These are phyloP conservation scores for Apiospora phragmitis DNA, from an alignment of 2,329 filamentous ascomycete species.

Conservation along the genomic window DNA sequence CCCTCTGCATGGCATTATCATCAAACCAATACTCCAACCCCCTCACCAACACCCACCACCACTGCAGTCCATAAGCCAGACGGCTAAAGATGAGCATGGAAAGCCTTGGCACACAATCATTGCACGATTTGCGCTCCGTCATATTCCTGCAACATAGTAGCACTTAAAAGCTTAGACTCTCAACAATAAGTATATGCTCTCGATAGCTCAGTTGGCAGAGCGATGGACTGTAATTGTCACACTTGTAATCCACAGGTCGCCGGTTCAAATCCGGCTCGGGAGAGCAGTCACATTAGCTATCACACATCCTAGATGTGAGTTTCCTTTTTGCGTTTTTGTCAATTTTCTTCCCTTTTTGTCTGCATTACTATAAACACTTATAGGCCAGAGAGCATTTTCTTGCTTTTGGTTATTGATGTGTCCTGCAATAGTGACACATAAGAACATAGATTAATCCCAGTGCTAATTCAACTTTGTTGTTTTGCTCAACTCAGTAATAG, in stretches of 20 bases:
- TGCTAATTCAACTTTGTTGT: too few relatives aligned
- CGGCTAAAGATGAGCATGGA: background rate
- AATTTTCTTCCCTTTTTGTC: background rate
- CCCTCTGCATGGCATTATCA: background rate
- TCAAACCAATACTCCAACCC: background rate
- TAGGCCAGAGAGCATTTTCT: too few relatives aligned
- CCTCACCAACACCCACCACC: background rate
- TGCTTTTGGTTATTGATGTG: too few relatives aligned
- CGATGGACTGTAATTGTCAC: constrained; percentile 13
- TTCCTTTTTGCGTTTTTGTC: background rate
- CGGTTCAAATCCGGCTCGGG: constrained; percentile 13
- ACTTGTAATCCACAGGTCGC: constrained; percentile 11
- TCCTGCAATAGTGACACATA: too few relatives aligned
- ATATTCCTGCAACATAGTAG: background rate
- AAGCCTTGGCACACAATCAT: background rate
- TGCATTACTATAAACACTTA: background rate
- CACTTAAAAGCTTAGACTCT: background rate
- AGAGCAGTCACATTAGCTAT: constrained; percentile 2
- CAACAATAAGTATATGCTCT: constrained; percentile 2
- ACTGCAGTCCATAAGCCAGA: background rate
- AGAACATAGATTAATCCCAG: too few relatives aligned
- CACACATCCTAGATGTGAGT: background rate
- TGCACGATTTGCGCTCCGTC: background rate
- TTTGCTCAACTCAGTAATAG: background rate
- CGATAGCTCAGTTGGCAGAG: constrained; percentile 14